These are phyloP conservation scores for Penicillium nordicum DNA, from an alignment of 2,329 filamentous ascomycete species.

Conservation along the genomic window DNA sequence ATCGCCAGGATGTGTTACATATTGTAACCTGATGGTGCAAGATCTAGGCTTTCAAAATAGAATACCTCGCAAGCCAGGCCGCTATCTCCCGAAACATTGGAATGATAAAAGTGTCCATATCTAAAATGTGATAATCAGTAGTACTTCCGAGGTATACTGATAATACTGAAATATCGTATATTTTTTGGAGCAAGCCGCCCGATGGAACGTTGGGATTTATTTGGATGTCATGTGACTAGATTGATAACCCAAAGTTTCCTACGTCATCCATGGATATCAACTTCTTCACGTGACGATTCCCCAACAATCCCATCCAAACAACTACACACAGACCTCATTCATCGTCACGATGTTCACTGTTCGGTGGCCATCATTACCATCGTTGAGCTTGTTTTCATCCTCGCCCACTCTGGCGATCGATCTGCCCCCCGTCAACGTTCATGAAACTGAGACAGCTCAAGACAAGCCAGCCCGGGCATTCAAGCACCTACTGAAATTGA, in stretches of 20 bases:
- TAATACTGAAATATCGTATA: neutral
- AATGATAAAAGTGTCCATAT: neutral
- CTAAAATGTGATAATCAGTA: neutral
- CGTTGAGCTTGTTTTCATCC: conserved; percentile 26
- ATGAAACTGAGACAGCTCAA: conserved; percentile 74
- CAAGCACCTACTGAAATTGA: conserved; percentile 86
- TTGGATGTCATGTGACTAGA: neutral
- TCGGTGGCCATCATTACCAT: conserved; percentile 23
- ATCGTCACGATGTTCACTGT: conserved; percentile 21
- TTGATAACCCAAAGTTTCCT: conserved; percentile 5
- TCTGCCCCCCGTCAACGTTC: conserved; percentile 66
- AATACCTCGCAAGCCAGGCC: neutral
- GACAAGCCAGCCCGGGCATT: conserved; percentile 78
- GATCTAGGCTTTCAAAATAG: neutral
- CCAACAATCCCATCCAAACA: conserved; percentile 20
- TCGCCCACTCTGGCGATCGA: conserved; percentile 29
- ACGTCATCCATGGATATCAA: conserved; percentile 8
- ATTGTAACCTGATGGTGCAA: neutral
- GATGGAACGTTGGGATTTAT: no score
- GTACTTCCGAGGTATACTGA: no score
- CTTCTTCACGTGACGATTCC: conserved; percentile 12
- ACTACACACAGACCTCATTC: neutral
- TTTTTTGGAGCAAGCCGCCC: no score
- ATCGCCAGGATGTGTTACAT: neutral
- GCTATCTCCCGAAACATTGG: no score